phyloP scores from a whole-genome alignment of 2,329 filamentous ascomycete genomes.

The Fusarium sterilihyphosum region DNA sequence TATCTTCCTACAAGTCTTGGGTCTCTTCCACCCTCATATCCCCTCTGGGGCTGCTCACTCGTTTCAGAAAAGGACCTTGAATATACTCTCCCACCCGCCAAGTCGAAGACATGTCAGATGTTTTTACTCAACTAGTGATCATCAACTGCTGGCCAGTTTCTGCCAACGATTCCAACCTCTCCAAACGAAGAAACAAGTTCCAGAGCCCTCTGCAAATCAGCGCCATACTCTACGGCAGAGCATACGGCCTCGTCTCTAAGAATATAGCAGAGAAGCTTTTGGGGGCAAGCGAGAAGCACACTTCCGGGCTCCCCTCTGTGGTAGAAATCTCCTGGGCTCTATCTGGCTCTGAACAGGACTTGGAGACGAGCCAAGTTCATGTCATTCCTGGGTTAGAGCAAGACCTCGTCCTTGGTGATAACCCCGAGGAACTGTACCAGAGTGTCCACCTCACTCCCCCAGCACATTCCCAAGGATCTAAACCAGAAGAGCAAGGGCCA shows the following conservation, averaged over 20 bases:
- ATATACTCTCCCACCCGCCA: background rate
- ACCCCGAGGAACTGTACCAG: background rate
- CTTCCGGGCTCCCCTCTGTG: background rate
- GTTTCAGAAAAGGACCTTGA: background rate
- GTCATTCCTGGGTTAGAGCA: constrained; percentile 11
- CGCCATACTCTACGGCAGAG: background rate
- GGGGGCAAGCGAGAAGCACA: background rate
- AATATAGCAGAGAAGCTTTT: background rate
- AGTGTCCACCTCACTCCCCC: constrained; percentile 4
- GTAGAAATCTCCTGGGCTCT: constrained; percentile 9
- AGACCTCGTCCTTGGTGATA: constrained; percentile 13
- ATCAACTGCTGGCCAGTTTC: constrained; percentile 4
- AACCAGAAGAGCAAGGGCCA: background rate
- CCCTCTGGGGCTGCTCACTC: background rate
- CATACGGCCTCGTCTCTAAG: constrained; percentile 7
- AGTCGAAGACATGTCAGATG: constrained; percentile 20
- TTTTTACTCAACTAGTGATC: background rate
- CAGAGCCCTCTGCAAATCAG: background rate
- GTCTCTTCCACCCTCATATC: background rate
- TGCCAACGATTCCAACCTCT: background rate
- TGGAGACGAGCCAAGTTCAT: constrained; percentile 12
- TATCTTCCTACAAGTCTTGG: constrained; percentile 4
- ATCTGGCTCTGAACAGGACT: background rate
- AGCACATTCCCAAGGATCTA: background rate
- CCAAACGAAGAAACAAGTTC: background rate